Percentiles rank a stretch among this genome's conserved stretches.
Conservation (phyloP, 345 rosid species). For the Hirschfeldia incana region DNA sequence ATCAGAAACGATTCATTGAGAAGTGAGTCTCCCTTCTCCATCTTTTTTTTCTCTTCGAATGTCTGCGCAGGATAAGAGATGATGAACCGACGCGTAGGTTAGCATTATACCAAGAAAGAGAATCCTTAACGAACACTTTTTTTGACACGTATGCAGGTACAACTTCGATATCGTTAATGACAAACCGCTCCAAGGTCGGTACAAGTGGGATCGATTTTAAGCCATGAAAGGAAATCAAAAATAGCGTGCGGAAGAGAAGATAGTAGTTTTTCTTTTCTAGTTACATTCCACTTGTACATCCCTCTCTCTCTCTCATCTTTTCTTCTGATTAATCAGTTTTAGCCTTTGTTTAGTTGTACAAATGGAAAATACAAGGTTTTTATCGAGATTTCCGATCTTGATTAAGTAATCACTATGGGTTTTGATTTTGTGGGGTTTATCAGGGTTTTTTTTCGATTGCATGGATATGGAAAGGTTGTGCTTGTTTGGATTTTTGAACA, state of each 20-base stretch:
- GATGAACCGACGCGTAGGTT: slow-evolving; percentile 25
- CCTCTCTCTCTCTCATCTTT: background rate
- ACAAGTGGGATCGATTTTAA: slow-evolving; percentile 60
- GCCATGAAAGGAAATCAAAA: slow-evolving; percentile 12
- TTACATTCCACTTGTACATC: slow-evolving; percentile 32
- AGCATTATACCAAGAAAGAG: slow-evolving; percentile 13
- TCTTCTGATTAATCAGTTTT: background rate
- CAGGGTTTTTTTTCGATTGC: background rate
- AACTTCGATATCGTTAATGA: slow-evolving; percentile 70
- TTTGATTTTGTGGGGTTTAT: background rate
- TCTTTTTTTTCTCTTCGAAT: background rate
- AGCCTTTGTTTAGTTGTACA: slow-evolving; percentile 17
- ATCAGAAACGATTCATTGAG: slow-evolving; percentile 48
- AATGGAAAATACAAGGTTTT: background rate
- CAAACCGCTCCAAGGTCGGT: slow-evolving; percentile 65
- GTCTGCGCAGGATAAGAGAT: slow-evolving; percentile 49
- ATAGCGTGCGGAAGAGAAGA: background rate
- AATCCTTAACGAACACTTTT: slow-evolving; percentile 44
- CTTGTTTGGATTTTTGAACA: slow-evolving; percentile 26
- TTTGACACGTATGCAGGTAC: slow-evolving; percentile 55
- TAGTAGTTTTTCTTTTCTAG: background rate
- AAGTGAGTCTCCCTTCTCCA: slow-evolving; percentile 44
- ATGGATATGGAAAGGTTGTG: slow-evolving; percentile 11
- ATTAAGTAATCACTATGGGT: background rate
- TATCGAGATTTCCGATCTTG: slow-evolving; percentile 6